Conservation (phyloP, 495 filamentous ascomycete species). For the Penicillium ochrochloron region DNA sequence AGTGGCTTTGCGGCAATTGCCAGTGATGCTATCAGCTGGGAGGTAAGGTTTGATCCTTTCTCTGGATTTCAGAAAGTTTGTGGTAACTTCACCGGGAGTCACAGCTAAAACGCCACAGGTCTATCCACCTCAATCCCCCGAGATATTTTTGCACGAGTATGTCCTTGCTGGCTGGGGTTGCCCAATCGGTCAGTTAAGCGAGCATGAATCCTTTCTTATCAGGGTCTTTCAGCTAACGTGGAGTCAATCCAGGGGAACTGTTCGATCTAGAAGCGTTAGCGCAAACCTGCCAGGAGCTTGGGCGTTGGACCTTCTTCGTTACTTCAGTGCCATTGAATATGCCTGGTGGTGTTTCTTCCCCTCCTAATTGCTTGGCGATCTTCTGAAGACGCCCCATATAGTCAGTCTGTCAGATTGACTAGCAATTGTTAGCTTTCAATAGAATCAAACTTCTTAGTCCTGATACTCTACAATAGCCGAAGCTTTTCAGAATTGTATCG, state of each 20-base stretch:
- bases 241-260: constrained; percentile 45
- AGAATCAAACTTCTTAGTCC: neutral
- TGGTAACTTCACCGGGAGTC: neutral
- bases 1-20: constrained; percentile 55
- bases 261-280: constrained; percentile 59
- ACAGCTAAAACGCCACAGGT: constrained; percentile 28
- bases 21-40: constrained; percentile 53
- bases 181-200: constrained; percentile 52
- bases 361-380: constrained; percentile 54
- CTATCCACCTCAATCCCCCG: constrained; percentile 38
- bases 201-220: neutral
- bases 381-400: constrained; percentile 29
- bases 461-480: neutral
- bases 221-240: constrained; percentile 6
- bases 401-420: neutral
- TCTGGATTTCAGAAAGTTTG: neutral
- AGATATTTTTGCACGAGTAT: constrained; percentile 55
- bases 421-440: neutral
- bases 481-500: neutral
- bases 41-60: constrained; percentile 30
- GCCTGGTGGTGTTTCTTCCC: constrained; percentile 55
- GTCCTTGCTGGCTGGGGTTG: constrained; percentile 60
- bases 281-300: constrained; percentile 44
- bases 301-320: constrained; percentile 60
- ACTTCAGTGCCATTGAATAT: constrained; percentile 58